Conservation (phyloP, 2,329 filamentous ascomycete species). For the Phyllosticta citrichinensis region DNA sequence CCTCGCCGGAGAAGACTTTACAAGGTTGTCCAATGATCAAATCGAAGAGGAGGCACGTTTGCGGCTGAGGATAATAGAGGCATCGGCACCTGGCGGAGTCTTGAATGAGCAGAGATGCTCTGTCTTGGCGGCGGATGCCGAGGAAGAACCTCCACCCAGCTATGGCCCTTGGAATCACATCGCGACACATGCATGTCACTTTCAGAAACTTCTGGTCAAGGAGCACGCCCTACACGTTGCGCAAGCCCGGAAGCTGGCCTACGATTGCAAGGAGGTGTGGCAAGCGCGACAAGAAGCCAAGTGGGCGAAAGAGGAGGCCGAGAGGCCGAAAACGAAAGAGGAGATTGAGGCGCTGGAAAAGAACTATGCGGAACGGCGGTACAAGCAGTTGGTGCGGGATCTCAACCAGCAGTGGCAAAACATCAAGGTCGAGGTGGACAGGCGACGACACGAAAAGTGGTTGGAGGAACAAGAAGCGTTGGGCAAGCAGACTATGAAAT, state of each 20-base stretch:
- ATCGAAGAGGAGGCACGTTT: slow-evolving; percentile 53
- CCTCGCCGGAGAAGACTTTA: slow-evolving; percentile 33
- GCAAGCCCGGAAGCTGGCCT: slow-evolving; percentile 69
- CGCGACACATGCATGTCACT: slow-evolving; percentile 65
- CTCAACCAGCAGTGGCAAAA: slow-evolving; percentile 52
- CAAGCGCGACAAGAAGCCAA: slow-evolving; percentile 49
- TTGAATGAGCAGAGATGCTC: slow-evolving; percentile 62
- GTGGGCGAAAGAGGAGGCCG: slow-evolving; percentile 4
- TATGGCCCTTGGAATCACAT: slow-evolving; percentile 87
- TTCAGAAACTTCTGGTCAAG: slow-evolving; percentile 66
- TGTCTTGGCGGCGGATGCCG: slow-evolving; percentile 61
- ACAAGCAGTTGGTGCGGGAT: slow-evolving; percentile 60
- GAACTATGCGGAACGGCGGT: slow-evolving; percentile 55
- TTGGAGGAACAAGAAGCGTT: slow-evolving; percentile 50
- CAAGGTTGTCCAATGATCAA: slow-evolving; percentile 23
- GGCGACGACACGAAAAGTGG: slow-evolving; percentile 45
- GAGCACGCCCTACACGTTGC: slow-evolving; percentile 70
- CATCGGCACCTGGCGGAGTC: slow-evolving; percentile 63
- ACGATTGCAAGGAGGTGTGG: slow-evolving; percentile 70
- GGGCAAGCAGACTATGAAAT: slow-evolving; percentile 56
- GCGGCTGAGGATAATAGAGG: slow-evolving; percentile 61
- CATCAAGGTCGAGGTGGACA: slow-evolving; percentile 48
- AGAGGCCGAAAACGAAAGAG: slow-evolving; percentile 40
- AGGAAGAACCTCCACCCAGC: slow-evolving; percentile 64
- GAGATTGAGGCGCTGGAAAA: slow-evolving; percentile 72